phyloP scores from a whole-genome alignment of 441 rosid genomes.

The Isatis lusitanica region DNA sequence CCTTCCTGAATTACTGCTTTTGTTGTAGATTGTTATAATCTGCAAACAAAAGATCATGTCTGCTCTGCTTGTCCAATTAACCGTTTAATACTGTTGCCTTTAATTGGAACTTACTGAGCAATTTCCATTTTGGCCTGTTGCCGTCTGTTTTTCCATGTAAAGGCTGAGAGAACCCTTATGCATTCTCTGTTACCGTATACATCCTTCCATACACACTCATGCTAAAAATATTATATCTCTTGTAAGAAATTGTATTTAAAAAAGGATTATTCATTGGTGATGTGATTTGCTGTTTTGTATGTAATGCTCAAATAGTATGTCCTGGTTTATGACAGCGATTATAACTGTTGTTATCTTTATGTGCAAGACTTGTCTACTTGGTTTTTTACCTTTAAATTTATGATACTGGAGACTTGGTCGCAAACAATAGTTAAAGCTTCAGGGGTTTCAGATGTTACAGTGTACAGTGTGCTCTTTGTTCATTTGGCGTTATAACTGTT shows the following conservation, averaged over 20 bases:
- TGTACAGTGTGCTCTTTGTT: too few species aligned
- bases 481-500: too few species aligned
- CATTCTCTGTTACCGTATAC: conserved; percentile 8
- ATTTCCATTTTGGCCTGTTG: conserved; percentile 20
- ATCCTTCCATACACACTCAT: conserved; percentile 15
- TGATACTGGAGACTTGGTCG: neutral
- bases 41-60: conserved; percentile 25
- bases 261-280: conserved; percentile 5
- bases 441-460: too few species aligned
- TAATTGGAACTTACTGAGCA: conserved; percentile 9
- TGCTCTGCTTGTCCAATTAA: conserved; percentile 10
- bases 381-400: neutral
- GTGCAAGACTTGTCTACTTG: neutral
- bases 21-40: conserved; percentile 13
- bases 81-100: conserved; percentile 7
- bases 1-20: conserved; percentile 9
- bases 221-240: conserved; percentile 5
- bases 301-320: neutral
- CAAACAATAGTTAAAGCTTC: too few species aligned
- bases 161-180: conserved; percentile 1
- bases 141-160: conserved; percentile 19
- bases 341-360: neutral
- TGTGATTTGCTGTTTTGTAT: conserved; percentile 33
- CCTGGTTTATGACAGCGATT: neutral
- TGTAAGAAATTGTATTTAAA: neutral